Conservation (phyloP, 495 filamentous ascomycete genomes). For the Penicillium waksmanii region DNA sequence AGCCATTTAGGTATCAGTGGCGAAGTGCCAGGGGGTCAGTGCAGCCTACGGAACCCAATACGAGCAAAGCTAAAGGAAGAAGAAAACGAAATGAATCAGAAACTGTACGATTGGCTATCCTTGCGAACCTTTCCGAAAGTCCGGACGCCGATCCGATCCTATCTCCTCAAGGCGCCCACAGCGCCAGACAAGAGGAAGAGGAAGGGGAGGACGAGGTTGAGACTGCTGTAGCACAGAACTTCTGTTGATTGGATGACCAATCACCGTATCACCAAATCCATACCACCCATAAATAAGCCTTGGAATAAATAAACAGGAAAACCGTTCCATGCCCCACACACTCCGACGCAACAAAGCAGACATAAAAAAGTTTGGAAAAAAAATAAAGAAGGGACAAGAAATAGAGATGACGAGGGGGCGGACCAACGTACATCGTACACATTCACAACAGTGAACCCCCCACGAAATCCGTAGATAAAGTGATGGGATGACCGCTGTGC, state of each 20-base stretch:
- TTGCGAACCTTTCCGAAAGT: slow-evolving; percentile 23
- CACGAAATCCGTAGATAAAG: slow-evolving; percentile 3
- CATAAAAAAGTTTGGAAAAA: slow-evolving; percentile 18
- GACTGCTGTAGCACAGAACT: slow-evolving; percentile 11
- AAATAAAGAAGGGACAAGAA: slow-evolving; percentile 19
- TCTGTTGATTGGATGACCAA: no score
- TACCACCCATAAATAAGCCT: slow-evolving; percentile 11
- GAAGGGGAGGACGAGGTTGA: slow-evolving; percentile 7
- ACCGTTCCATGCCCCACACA: slow-evolving; percentile 42
- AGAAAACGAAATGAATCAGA: slow-evolving; percentile 10
- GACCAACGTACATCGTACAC: slow-evolving; percentile 46
- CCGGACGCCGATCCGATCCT: slow-evolving; percentile 16
- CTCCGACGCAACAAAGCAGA: slow-evolving; percentile 37
- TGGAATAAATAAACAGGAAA: slow-evolving; percentile 27
- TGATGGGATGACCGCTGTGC: slow-evolving; percentile 12
- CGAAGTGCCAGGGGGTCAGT: neutral
- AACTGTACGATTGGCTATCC: slow-evolving; percentile 31
- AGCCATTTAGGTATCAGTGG: neutral
- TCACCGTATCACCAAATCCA: neutral
- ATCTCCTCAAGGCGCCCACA: slow-evolving; percentile 22
- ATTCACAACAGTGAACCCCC: slow-evolving; percentile 13
- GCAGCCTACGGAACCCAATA: neutral
- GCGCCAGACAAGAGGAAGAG: slow-evolving; percentile 15
- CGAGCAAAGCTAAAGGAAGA: neutral
- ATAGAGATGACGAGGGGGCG: slow-evolving; percentile 25